Evolutionary conservation across 2,329 filamentous ascomycete species (phyloP), one percentile per base, ranked within the genome.

Genomic region (Xylaria sp.): DNA sequence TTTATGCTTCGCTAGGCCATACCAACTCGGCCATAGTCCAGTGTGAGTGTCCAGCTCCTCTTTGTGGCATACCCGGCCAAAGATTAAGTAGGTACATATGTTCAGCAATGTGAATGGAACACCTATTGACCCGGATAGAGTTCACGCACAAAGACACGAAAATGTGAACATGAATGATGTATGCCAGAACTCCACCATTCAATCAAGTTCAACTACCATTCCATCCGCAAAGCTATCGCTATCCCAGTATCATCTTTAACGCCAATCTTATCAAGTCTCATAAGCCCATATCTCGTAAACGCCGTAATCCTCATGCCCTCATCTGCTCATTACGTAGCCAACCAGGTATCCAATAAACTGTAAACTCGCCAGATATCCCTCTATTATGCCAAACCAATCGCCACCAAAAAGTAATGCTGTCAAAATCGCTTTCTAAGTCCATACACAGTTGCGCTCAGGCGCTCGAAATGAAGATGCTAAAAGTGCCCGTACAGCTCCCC

Each of bases 401-500:
- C 35, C 40, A 52, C 46, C 23, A 51, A 47, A 40, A 56, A 35
- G 55, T 50, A 31, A n/a, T n/a, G n/a, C n/a, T n/a, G n/a, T n/a
- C 50, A 25, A n/a, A 52, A 35, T 23, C 14, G 31, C 40, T 12
- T 25, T 50, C 19, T 21, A 57, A 14, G 8, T 37, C 37, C 42
- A 47, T 47, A 33, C 37, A 54, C 31, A 43, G 31, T 25, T 4
- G 28, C 45, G 17, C 28, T 2, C 43, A 56, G 3, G 28, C 19
- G 23, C 19, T 35, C 12, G 14, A 51, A 51, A 35, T 40, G n/a
- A 46, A 46, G 17, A 49, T 5, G 37, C 19, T 7, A 38, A n/a
- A 60, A 65, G 51, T 55, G 61, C 31, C 67, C 63, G 50, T 68
- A 72, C 12, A 72, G 54, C n/a, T 62, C 60, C 45, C 65, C 56